Conservation (phyloP, 2,329 filamentous ascomycete species). For the Fusarium sororula region DNA sequence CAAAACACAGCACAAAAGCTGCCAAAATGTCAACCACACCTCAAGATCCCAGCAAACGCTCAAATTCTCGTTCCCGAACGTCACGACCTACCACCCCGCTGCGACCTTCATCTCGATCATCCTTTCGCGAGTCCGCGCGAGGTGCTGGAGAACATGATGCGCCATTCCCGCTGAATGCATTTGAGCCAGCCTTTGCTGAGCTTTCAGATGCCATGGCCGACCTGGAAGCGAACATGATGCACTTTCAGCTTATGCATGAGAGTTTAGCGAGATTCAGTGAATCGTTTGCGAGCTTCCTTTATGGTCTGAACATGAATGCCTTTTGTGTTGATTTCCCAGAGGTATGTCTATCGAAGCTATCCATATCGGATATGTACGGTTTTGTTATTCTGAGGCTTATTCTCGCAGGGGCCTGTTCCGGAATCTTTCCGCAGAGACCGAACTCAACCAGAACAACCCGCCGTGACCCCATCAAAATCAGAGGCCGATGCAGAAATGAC, state of each 20-base stretch:
- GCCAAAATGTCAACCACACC: constrained; percentile 42
- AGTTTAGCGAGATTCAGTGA: constrained; percentile 92
- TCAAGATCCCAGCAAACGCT: constrained; percentile 51
- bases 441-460: constrained; percentile 61
- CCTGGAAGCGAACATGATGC: constrained; percentile 96
- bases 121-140: constrained; percentile 80
- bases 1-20: neutral
- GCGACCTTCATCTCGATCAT: constrained; percentile 87
- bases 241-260: constrained; percentile 96
- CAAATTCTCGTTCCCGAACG: constrained; percentile 68
- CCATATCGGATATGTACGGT: neutral
- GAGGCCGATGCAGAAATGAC: constrained; percentile 76
- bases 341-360: constrained; percentile 57
- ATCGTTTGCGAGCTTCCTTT: constrained; percentile 94
- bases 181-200: constrained; percentile 93
- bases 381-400: constrained; percentile 4
- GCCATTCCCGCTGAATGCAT: constrained; percentile 77
- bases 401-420: constrained; percentile 74
- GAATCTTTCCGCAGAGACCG: constrained; percentile 81
- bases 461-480: constrained; percentile 34
- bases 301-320: constrained; percentile 98
- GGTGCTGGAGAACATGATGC: constrained; percentile 60
- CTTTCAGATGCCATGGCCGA: constrained; percentile 94
- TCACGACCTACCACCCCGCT: constrained; percentile 92
- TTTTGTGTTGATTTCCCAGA: constrained; percentile 98